Evolutionary conservation across 768 basidiomycete genomes (phyloP).

Genomic region (Lyophyllum semitale): DNA sequence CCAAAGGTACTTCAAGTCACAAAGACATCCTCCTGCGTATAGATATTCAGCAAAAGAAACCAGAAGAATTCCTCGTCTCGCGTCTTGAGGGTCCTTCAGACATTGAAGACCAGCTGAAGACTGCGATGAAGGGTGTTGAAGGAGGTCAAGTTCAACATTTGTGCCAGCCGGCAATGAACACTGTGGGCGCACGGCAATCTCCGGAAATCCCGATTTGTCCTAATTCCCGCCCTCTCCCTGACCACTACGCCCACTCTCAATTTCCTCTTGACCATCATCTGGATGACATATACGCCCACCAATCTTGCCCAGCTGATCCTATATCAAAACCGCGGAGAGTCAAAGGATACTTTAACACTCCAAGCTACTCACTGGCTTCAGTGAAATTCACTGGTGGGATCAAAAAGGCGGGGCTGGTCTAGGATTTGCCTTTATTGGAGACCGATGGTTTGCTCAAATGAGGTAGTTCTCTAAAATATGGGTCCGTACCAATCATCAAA

Average conservation of each 20-base stretch:
- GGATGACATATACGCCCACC: not conserved
- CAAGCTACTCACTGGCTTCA: not conserved
- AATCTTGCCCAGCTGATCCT: not conserved
- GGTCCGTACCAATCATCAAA: conserved; percentile 24
- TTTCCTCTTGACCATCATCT: not conserved
- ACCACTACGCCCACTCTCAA: not conserved
- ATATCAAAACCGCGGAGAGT: not conserved
- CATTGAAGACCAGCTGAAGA: too few relatives aligned
- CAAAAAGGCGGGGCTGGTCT: not conserved
- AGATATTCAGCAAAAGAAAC: too few relatives aligned
- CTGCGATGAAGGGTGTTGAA: too few relatives aligned
- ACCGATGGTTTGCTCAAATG: conserved; percentile 1
- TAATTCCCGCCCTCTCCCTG: not conserved
- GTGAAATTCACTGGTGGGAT: too few relatives aligned
- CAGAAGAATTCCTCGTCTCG: too few relatives aligned
- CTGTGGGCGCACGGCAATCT: not conserved
- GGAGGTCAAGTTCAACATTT: too few relatives aligned
- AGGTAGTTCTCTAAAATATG: conserved; percentile 14
- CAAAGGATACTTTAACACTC: not conserved
- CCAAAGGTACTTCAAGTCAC: too few relatives aligned
- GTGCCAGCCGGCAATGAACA: too few relatives aligned
- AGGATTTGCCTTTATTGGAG: conserved; percentile 8
- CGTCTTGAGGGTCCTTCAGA: too few relatives aligned
- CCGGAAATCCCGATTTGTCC: conserved; percentile 1
- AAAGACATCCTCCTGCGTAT: too few relatives aligned